Evolutionary conservation across 2,329 filamentous ascomycete species (phyloP).

Genomic region (Calonectria ilicicola): DNA sequence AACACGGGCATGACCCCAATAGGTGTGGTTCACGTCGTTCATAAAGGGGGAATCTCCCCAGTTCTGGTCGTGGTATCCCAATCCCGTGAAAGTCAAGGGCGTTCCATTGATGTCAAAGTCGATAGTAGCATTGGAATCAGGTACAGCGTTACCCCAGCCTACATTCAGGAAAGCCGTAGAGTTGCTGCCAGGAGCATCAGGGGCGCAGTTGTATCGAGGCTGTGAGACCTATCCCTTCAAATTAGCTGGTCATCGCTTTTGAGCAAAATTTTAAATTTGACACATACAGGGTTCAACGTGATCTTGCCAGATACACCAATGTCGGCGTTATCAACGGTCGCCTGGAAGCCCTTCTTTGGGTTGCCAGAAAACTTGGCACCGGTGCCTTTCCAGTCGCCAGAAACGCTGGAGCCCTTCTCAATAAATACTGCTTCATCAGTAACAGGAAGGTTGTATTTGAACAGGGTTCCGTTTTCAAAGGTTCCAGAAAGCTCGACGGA

Average conservation of each 20-base stretch:
- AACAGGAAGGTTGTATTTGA: background rate
- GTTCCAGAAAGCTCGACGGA: background rate
- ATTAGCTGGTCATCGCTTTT: background rate
- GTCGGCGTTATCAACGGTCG: background rate
- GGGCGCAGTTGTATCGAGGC: background rate
- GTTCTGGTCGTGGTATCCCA: slow-evolving; percentile 6
- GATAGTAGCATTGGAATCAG: background rate
- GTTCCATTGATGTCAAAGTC: background rate
- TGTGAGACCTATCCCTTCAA: background rate
- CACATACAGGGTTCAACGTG: background rate
- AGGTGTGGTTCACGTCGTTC: background rate
- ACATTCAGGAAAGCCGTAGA: background rate
- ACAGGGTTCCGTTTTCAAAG: background rate
- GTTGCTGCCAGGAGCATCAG: background rate
- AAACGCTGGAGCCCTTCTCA: background rate
- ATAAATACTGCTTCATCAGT: background rate
- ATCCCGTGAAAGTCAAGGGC: background rate
- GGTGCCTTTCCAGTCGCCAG: background rate
- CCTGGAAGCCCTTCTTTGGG: background rate
- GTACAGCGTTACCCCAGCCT: background rate
- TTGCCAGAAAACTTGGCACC: background rate
- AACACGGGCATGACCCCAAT: slow-evolving; percentile 1
- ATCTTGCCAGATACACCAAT: background rate
- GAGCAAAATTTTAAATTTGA: background rate
- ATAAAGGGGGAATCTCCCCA: slow-evolving; percentile 1